Conservation (phyloP, 495 filamentous ascomycete species). For the Neurospora sp. region DNA sequence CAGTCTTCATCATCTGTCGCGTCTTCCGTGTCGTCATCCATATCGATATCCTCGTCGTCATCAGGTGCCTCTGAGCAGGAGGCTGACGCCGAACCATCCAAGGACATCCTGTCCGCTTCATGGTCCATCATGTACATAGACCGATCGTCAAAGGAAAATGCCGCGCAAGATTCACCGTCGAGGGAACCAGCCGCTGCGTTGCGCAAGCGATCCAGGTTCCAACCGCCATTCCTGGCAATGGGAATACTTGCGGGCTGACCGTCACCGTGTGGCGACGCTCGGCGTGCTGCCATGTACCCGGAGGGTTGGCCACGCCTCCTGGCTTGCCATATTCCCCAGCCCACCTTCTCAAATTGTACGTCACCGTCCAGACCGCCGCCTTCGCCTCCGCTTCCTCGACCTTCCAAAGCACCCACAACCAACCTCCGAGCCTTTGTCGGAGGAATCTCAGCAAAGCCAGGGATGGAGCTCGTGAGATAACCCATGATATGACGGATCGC, state of each 20-base stretch:
- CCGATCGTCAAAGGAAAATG: conserved; percentile 63
- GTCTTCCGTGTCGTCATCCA: conserved; percentile 62
- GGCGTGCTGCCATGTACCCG: conserved; percentile 37
- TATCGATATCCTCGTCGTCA: conserved; percentile 55
- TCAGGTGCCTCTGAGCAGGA: conserved; percentile 71
- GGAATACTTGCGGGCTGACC: conserved; percentile 54
- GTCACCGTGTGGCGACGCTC: conserved; percentile 37
- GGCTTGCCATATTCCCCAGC: conserved; percentile 95
- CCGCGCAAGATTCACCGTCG: conserved; percentile 35
- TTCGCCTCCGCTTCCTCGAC: conserved; percentile 53
- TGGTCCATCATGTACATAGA: conserved; percentile 65
- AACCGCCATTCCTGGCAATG: conserved; percentile 46
- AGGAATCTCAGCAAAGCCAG: conserved; percentile 84
- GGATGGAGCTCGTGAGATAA: conserved; percentile 83
- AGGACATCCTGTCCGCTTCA: conserved; percentile 93
- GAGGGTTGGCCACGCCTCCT: conserved; percentile 56
- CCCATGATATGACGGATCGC: conserved; percentile 93
- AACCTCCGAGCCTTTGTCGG: conserved; percentile 85
- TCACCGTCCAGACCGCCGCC: conserved; percentile 61
- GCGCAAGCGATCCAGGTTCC: conserved; percentile 37
- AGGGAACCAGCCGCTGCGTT: conserved; percentile 31
- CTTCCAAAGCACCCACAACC: conserved; percentile 76
- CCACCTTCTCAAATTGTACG: conserved; percentile 89
- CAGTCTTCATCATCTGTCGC: conserved; percentile 97
- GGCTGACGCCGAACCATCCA: conserved; percentile 61